These are phyloP conservation scores for Colletotrichum eremochloae DNA, from an alignment of 2,329 filamentous ascomycete species.

Conservation along the genomic window DNA sequence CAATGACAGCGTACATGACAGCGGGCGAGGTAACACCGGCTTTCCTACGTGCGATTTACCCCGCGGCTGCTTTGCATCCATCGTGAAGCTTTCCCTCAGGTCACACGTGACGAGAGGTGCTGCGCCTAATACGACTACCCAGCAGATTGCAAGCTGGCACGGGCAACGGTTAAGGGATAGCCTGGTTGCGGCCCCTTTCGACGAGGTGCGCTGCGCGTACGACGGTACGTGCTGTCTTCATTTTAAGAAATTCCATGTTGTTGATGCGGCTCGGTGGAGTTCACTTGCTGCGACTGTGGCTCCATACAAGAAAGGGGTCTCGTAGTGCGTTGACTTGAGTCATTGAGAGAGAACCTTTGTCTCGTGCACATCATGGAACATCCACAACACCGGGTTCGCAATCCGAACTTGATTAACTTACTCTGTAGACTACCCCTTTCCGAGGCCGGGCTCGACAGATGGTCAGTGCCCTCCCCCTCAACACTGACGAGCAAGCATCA, in stretches of 20 bases:
- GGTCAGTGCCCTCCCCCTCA: constrained; percentile 19
- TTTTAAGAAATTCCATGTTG: neutral
- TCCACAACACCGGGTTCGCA: constrained; percentile 27
- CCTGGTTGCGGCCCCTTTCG: neutral
- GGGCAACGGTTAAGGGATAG: neutral
- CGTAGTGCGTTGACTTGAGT: neutral
- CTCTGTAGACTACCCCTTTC: too few species aligned
- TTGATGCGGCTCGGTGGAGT: constrained; percentile 16
- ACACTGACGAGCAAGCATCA: neutral
- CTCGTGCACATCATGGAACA: constrained; percentile 16
- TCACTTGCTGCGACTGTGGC: constrained; percentile 4
- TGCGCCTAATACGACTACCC: neutral
- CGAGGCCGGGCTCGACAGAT: constrained; percentile 15
- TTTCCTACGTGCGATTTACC: constrained; percentile 18
- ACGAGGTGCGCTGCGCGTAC: neutral
- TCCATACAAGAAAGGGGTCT: neutral
- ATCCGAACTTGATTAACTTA: neutral
- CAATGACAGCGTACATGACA: constrained; percentile 23
- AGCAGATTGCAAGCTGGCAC: too few species aligned
- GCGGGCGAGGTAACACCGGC: constrained; percentile 8
- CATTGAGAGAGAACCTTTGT: constrained; percentile 5
- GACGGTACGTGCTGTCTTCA: neutral
- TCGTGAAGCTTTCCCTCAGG: neutral
- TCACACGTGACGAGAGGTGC: constrained; percentile 14
- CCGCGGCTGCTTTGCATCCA: constrained; percentile 20